These are phyloP conservation scores for Leptographium wingfieldii DNA, from an alignment of 2,329 filamentous ascomycete genomes.

Conservation along the genomic window DNA sequence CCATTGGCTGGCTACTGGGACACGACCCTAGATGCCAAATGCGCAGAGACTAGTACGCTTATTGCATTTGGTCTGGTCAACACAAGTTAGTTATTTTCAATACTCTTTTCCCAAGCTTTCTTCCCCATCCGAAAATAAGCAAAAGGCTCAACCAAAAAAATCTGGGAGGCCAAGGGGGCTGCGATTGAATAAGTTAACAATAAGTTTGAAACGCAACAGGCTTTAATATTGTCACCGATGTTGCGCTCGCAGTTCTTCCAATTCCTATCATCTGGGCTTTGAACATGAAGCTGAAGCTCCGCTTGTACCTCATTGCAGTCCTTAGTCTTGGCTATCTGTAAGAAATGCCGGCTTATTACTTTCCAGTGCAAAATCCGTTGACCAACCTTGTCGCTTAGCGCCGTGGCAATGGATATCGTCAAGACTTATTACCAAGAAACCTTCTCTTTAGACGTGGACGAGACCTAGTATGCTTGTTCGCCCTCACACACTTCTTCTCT, in stretches of 20 bases:
- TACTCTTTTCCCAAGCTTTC: not conserved
- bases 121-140: not conserved
- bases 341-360: slow-evolving; percentile 4
- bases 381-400: slow-evolving; percentile 14
- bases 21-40: slow-evolving; percentile 7
- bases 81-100: slow-evolving; percentile 8
- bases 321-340: slow-evolving; percentile 30
- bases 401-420: slow-evolving; percentile 25
- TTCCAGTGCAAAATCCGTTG: not conserved
- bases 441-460: slow-evolving; percentile 18
- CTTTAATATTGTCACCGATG: slow-evolving; percentile 30
- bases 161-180: no score
- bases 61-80: slow-evolving; percentile 29
- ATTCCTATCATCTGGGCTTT: slow-evolving; percentile 28
- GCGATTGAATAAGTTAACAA: not conserved
- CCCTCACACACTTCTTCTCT: slow-evolving; percentile 6
- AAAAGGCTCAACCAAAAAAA: not conserved
- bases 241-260: slow-evolving; percentile 28
- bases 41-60: slow-evolving; percentile 12
- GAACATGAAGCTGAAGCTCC: slow-evolving; percentile 25
- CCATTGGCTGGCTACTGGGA: slow-evolving; percentile 15
- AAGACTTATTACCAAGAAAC: slow-evolving; percentile 26
- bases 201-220: not conserved
- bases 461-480: slow-evolving; percentile 19
- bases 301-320: slow-evolving; percentile 27